Evolutionary conservation across 495 filamentous ascomycete species (phyloP).

Genomic region (Tuber magnatum): DNA sequence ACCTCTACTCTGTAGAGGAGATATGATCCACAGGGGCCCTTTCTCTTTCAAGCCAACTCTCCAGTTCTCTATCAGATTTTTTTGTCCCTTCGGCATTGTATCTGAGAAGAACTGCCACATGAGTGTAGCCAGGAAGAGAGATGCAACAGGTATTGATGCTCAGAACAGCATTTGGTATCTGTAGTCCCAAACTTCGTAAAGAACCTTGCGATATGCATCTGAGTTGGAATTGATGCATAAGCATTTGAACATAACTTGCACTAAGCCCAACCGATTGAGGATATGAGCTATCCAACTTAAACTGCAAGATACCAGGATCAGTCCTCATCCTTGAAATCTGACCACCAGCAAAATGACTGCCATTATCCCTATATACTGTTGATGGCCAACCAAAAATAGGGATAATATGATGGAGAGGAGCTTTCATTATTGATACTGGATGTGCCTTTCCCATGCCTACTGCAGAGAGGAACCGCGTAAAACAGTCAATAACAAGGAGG

Average conservation of each 20-base stretch:
- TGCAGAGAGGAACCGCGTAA: too few relatives aligned
- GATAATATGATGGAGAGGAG: not conserved
- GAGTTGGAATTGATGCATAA: not conserved
- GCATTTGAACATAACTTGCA: too few relatives aligned
- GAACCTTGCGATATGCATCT: not conserved
- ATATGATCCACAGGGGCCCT: too few relatives aligned
- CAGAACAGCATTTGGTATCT: not conserved
- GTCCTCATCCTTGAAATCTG: too few relatives aligned
- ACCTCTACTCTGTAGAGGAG: too few relatives aligned
- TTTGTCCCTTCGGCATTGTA: not conserved
- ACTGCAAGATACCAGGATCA: too few relatives aligned
- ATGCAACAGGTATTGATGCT: not conserved
- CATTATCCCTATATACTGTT: not conserved
- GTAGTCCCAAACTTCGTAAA: not conserved
- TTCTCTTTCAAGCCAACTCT: too few relatives aligned
- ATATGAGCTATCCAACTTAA: too few relatives aligned
- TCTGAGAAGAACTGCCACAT: not conserved
- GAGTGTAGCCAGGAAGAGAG: not conserved
- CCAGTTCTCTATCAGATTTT: too few relatives aligned
- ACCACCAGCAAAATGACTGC: not conserved
- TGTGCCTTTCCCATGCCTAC: not conserved
- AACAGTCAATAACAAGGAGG: not conserved
- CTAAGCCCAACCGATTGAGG: too few relatives aligned
- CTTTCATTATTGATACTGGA: not conserved
- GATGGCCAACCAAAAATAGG: not conserved